Base-by-base conservation (phyloP, 1,284 basidiomycete species). In the Leccinum griseonigrum region DNA sequence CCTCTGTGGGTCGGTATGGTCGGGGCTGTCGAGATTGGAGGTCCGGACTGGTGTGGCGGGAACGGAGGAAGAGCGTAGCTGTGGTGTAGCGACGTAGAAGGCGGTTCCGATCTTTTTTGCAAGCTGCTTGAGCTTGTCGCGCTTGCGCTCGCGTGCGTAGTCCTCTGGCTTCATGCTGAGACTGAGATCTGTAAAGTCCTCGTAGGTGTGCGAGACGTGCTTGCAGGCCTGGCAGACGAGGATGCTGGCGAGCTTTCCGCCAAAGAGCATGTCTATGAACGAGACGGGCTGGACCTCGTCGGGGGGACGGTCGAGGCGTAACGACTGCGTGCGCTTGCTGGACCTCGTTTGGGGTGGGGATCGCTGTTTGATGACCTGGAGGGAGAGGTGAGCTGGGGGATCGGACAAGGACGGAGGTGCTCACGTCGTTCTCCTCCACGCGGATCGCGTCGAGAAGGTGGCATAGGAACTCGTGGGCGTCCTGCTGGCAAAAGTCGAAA, bases 141-240 rank as follows among this genome's bases (percentile, higher is more conserved):
- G 84, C 76, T 86, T 92, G 59, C 85, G 79, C 64, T 82, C 81
- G 58, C 80, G 80, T 43, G 76, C 79, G 64, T 90, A 90, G 68
- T 92, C 88, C 65, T 94, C 91, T 1, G 89, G 85, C 72, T 92
- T 90, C 71, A 96, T 88, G 69, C 89, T 88, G 52, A 98, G 80
- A 56, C 92, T 94, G 67, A 98, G 87, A 75, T 97, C 95, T 73
- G 92, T 90, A 74, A 98, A 98, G 70, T 95, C 94, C 75, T 70
- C 70, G 34, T 92, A 92, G 11, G 93, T 96, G 67, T 94, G 89
- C 4, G 94, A 96, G 58, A 96, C 83, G 76, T 93, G 82, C 74
- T 95, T 95, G 84, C 95, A 98, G 60, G 88, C 87, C 70, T 95
- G 94, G 75, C 95, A 98, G 4, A 98, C 91, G 55, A 98, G 89